A percentile compares a stretch with the other conserved stretches of the same genome.
These are phyloP conservation scores for Theobroma cacao DNA, from an alignment of 345 rosid genomes.

Conservation along the genomic window DNA sequence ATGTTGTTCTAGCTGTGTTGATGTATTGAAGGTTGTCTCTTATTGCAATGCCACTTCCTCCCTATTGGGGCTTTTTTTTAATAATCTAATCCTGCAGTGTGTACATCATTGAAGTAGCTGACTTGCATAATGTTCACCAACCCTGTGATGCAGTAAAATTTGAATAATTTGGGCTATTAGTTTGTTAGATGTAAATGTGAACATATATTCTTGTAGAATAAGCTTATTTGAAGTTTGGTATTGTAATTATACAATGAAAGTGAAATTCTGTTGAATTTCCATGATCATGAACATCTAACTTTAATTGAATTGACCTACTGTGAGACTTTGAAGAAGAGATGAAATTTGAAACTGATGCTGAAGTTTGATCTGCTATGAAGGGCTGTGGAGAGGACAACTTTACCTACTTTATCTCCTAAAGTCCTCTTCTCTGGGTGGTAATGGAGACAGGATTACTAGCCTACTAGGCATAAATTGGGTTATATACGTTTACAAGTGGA, in stretches of 20 bases:
- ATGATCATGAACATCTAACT: neutral
- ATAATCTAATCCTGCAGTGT: no score
- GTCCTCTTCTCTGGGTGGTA: neutral
- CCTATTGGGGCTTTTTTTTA: neutral
- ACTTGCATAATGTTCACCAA: neutral
- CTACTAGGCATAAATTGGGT: neutral
- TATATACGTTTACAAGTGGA: neutral
- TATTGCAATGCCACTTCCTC: neutral
- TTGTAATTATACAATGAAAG: neutral
- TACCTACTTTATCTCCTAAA: neutral
- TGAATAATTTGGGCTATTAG: neutral
- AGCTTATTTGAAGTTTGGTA: neutral
- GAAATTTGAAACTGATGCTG: neutral
- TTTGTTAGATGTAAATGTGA: neutral
- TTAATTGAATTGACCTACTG: neutral
- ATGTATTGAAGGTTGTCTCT: neutral
- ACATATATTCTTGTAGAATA: neutral
- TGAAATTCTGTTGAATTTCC: neutral
- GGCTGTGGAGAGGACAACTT: neutral
- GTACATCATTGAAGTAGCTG: neutral
- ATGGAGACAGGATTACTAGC: neutral
- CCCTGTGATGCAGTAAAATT: neutral
- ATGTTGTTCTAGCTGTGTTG: neutral
- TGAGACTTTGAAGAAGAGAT: neutral
- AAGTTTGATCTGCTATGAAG: neutral